phyloP scores from a whole-genome alignment of 2,329 filamentous ascomycete genomes.

The Endoconidiophora laricicola region DNA sequence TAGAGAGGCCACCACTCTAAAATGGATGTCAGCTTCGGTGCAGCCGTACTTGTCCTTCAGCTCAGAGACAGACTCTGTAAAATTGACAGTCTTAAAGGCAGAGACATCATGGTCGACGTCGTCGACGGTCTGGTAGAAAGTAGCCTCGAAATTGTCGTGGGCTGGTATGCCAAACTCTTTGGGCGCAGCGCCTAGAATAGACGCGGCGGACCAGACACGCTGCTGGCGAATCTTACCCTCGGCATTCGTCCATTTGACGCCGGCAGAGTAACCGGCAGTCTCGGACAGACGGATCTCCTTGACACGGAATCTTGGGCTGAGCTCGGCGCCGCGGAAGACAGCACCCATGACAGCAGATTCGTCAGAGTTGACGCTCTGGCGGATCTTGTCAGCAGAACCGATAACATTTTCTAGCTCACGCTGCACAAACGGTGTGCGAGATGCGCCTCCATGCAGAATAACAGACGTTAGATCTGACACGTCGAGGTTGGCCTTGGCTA shows the following conservation, averaged over 20 bases:
- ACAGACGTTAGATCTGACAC: constrained; percentile 69
- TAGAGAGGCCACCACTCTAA: constrained; percentile 63
- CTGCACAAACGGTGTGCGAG: constrained; percentile 87
- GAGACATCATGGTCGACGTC: constrained; percentile 44
- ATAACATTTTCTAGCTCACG: constrained; percentile 64
- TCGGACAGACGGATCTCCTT: constrained; percentile 89
- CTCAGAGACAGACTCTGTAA: constrained; percentile 66
- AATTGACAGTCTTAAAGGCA: constrained; percentile 59
- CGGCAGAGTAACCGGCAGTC: constrained; percentile 53
- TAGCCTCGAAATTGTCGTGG: constrained; percentile 62
- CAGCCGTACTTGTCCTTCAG: constrained; percentile 70
- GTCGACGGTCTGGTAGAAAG: constrained; percentile 58
- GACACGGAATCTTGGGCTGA: constrained; percentile 91
- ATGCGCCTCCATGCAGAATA: constrained; percentile 81
- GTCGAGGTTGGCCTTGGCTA: constrained; percentile 55
- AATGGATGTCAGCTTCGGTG: constrained; percentile 56
- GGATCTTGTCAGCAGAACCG: constrained; percentile 60
- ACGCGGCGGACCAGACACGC: constrained; percentile 66
- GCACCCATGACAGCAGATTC: constrained; percentile 94
- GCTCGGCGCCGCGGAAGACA: constrained; percentile 77
- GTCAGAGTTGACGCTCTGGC: constrained; percentile 90
- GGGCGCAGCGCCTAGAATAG: constrained; percentile 53
- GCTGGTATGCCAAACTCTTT: constrained; percentile 80
- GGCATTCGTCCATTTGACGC: constrained; percentile 55
- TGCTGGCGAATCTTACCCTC: constrained; percentile 59